Evolutionary conservation across 495 filamentous ascomycete species (phyloP).

Genomic region (Xylaria scruposa): DNA sequence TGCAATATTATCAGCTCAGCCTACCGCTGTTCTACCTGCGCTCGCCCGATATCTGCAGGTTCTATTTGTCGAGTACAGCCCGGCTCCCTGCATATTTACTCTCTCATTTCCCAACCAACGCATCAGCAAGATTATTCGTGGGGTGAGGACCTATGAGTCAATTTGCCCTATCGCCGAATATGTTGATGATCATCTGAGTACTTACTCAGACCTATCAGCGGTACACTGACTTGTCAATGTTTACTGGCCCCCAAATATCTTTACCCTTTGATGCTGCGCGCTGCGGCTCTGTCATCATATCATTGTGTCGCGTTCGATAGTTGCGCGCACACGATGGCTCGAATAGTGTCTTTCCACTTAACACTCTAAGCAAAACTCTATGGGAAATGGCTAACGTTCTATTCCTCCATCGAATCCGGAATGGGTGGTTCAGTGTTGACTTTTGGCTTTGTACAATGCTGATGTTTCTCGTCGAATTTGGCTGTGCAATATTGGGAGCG

Average conservation of each 20-base stretch:
- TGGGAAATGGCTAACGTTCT: not conserved
- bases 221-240: not conserved
- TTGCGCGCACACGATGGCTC: not conserved
- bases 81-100: not conserved
- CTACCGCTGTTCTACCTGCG: not conserved
- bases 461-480: slow-evolving; percentile 19
- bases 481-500: slow-evolving; percentile 6
- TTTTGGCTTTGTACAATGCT: slow-evolving; percentile 15
- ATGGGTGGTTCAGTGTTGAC: slow-evolving; percentile 3
- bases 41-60: not conserved
- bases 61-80: not conserved
- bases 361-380: not conserved
- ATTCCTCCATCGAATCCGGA: not conserved
- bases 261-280: not conserved
- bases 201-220: not conserved
- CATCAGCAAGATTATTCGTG: not conserved
- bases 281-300: not conserved
- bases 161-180: not conserved
- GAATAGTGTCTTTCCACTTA: not conserved
- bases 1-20: not conserved
- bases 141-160: not conserved
- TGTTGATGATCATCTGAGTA: not conserved
- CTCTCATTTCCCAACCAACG: not conserved
- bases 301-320: not conserved
- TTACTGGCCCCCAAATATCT: not conserved